Conservation (phyloP, 176 grass and related monocot species). For the Oryza punctata region DNA sequence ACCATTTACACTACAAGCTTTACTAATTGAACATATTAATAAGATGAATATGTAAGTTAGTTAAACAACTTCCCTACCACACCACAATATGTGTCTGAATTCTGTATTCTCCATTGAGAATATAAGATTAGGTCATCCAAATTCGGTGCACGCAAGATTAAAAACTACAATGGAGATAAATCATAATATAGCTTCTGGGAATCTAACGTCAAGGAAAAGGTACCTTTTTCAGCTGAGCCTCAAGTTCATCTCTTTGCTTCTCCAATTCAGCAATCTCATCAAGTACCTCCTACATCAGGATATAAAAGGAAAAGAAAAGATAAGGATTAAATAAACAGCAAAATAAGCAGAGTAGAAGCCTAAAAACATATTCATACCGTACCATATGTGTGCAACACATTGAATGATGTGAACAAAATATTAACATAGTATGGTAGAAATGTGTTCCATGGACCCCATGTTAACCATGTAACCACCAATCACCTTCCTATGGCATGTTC, state of each 20-base stretch:
- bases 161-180: slow-evolving; percentile 3
- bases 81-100: background rate
- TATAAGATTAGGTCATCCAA: slow-evolving; percentile 3
- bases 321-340: slow-evolving; percentile 16
- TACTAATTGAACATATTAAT: background rate
- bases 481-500: slow-evolving; percentile 17
- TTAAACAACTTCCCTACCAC: slow-evolving; percentile 8
- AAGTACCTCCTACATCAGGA: slow-evolving; percentile 67
- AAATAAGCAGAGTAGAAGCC: slow-evolving; percentile 24
- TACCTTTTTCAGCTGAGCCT: slow-evolving; percentile 89
- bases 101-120: slow-evolving; percentile 6
- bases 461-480: slow-evolving; percentile 24
- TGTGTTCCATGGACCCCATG: background rate
- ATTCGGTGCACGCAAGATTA: background rate
- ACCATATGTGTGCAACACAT: background rate
- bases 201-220: slow-evolving; percentile 1
- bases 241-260: slow-evolving; percentile 86
- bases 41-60: slow-evolving; percentile 5
- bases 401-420: background rate
- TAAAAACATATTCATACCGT: slow-evolving; percentile 2
- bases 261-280: slow-evolving; percentile 81
- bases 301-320: slow-evolving; percentile 20
- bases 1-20: slow-evolving; percentile 20
- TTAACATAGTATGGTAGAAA: background rate
- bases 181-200: slow-evolving; percentile 8